Percentiles rank a stretch among this genome's conserved stretches.
phyloP scores from a whole-genome alignment of 768 basidiomycete species.

The Psilocybe tampanensis region DNA sequence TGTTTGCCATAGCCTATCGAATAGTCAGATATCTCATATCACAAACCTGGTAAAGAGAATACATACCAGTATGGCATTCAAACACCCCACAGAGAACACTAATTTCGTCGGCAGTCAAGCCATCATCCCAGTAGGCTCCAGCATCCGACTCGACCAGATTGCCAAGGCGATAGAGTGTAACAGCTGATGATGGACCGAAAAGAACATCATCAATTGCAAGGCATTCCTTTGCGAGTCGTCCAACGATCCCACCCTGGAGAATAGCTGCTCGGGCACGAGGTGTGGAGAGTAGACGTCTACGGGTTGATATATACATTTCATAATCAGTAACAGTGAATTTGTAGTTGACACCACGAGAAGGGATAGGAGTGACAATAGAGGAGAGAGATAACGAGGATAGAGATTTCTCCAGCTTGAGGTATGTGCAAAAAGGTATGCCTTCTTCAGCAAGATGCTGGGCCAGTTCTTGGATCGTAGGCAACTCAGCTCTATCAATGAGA shows the following conservation, averaged over 20 bases:
- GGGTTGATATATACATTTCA: background rate
- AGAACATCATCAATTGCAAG: slow-evolving; percentile 1
- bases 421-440: slow-evolving; percentile 5
- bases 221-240: slow-evolving; percentile 21
- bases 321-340: background rate
- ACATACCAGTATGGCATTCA: background rate
- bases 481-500: background rate
- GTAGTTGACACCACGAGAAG: background rate
- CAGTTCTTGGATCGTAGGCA: background rate
- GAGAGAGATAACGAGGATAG: background rate
- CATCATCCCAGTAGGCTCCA: background rate
- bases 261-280: slow-evolving; percentile 27
- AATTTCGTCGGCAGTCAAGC: background rate
- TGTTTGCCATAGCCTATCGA: slow-evolving; percentile 3
- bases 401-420: background rate
- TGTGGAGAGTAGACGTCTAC: background rate
- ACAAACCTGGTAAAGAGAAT: background rate
- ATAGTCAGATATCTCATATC: background rate
- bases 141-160: background rate
- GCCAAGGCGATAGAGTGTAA: background rate
- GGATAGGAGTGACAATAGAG: background rate
- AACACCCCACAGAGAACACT: background rate
- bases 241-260: slow-evolving; percentile 25
- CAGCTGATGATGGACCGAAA: background rate
- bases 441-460: slow-evolving; percentile 4